Evolutionary conservation across 2,329 filamentous ascomycete species (phyloP).

Genomic region (Cyanodermella asteris): DNA sequence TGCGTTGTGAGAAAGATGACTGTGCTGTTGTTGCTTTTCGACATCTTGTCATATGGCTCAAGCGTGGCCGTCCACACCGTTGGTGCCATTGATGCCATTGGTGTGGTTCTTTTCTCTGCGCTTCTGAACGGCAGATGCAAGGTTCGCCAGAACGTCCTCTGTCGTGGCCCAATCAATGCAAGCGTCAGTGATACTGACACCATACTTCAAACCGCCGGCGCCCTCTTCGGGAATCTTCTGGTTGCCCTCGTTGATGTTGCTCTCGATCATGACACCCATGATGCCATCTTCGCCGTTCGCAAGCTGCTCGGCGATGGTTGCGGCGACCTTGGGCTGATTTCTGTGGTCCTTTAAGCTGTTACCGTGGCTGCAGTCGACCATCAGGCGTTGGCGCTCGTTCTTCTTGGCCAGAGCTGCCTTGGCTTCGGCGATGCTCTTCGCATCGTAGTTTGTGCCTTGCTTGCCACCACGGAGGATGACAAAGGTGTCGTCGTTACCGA

Average conservation of each 20-base stretch:
- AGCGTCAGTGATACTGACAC: constrained; percentile 90
- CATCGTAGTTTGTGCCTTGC: constrained; percentile 84
- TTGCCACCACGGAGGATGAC: constrained; percentile 85
- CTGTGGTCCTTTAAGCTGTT: constrained; percentile 92
- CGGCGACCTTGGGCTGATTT: constrained; percentile 89
- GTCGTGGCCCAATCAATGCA: constrained; percentile 93
- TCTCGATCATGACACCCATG: constrained; percentile 98
- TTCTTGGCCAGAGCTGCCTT: constrained; percentile 59
- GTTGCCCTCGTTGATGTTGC: constrained; percentile 80
- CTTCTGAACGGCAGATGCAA: constrained; percentile 62
- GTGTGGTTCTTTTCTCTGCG: constrained; percentile 28
- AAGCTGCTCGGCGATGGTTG: constrained; percentile 63
- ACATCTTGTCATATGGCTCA: too few relatives aligned
- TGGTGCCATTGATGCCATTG: constrained; percentile 5
- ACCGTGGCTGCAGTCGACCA: constrained; percentile 97
- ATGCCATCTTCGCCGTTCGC: constrained; percentile 63
- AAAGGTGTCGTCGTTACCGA: constrained; percentile 92
- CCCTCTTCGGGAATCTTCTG: constrained; percentile 85
- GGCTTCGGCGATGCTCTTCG: constrained; percentile 60
- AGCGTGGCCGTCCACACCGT: too few relatives aligned
- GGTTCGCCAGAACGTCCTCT: constrained; percentile 48
- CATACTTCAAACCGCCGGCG: constrained; percentile 67
- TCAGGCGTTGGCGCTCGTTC: constrained; percentile 53
- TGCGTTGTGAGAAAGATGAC: too few relatives aligned
- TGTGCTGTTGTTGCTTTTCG: too few relatives aligned